phyloP scores from a whole-genome alignment of 2,329 filamentous ascomycete genomes.

The Zymoseptoria pseudotritici region DNA sequence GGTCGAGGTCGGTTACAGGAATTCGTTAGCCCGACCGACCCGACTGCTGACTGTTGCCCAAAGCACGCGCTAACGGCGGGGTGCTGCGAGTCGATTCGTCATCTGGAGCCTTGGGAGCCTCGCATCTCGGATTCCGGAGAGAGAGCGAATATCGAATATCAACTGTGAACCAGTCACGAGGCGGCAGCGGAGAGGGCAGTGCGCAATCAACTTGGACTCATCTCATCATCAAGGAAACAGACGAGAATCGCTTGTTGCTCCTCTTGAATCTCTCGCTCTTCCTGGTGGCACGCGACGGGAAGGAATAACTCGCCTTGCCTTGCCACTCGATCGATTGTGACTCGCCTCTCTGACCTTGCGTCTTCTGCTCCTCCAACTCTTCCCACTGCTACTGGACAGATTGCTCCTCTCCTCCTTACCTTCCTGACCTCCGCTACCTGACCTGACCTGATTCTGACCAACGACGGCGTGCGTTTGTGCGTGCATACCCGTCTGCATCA shows the following conservation, averaged over 20 bases:
- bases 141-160: neutral
- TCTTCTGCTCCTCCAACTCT: neutral
- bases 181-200: neutral
- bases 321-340: neutral
- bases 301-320: neutral
- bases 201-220: neutral
- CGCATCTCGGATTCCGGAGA: neutral
- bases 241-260: neutral
- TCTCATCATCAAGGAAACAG: neutral
- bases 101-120: neutral
- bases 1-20: neutral
- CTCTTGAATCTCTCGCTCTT: neutral
- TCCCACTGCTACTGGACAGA: too few relatives aligned
- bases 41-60: neutral
- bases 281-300: neutral
- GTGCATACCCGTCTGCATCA: neutral
- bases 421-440: neutral
- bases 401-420: neutral
- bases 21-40: neutral
- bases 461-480: neutral
- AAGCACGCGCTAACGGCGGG: neutral
- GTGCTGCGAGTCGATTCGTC: neutral
- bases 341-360: neutral
- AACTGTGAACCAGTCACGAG: neutral
- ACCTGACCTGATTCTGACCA: neutral